These are phyloP conservation scores for Saturnispora galanensis DNA, from an alignment of 805 yeast species.

Conservation along the genomic window DNA sequence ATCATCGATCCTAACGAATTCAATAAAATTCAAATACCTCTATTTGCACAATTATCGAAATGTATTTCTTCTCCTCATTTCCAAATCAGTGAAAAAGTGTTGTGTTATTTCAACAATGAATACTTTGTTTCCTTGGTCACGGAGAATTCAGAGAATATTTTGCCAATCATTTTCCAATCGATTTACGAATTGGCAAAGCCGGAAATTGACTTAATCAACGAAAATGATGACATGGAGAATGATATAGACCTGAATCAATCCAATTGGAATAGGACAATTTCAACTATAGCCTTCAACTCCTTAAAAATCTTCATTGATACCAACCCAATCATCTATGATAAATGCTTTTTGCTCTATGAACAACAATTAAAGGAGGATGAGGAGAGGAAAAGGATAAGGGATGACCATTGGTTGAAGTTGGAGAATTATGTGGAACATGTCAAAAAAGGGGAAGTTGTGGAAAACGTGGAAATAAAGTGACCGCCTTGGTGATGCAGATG, in stretches of 20 bases:
- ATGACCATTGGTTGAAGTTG: slow-evolving; percentile 61
- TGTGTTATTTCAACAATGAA: slow-evolving; percentile 91
- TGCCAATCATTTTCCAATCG: slow-evolving; percentile 87
- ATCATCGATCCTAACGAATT: slow-evolving; percentile 92
- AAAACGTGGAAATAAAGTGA: slow-evolving; percentile 51
- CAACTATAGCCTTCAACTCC: slow-evolving; percentile 83
- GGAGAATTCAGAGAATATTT: slow-evolving; percentile 83
- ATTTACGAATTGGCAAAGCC: slow-evolving; percentile 68
- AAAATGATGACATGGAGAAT: slow-evolving; percentile 22
- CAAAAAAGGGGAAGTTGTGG: slow-evolving; percentile 20
- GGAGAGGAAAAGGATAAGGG: slow-evolving; percentile 49
- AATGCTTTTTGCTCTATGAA: slow-evolving; percentile 81
- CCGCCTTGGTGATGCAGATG: not conserved
- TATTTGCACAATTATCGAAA: slow-evolving; percentile 87
- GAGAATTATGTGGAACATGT: slow-evolving; percentile 45
- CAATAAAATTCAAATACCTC: slow-evolving; percentile 81
- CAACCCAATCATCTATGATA: slow-evolving; percentile 83
- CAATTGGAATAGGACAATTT: slow-evolving; percentile 93
- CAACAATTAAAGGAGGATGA: slow-evolving; percentile 69
- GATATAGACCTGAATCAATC: slow-evolving; percentile 35
- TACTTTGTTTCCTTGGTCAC: slow-evolving; percentile 83
- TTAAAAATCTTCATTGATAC: slow-evolving; percentile 87
- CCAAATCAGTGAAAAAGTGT: slow-evolving; percentile 93
- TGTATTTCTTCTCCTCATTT: slow-evolving; percentile 93
- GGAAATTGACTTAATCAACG: slow-evolving; percentile 24